Conservation (phyloP, 768 basidiomycete species). For the Pleurotus cornucopiae region DNA sequence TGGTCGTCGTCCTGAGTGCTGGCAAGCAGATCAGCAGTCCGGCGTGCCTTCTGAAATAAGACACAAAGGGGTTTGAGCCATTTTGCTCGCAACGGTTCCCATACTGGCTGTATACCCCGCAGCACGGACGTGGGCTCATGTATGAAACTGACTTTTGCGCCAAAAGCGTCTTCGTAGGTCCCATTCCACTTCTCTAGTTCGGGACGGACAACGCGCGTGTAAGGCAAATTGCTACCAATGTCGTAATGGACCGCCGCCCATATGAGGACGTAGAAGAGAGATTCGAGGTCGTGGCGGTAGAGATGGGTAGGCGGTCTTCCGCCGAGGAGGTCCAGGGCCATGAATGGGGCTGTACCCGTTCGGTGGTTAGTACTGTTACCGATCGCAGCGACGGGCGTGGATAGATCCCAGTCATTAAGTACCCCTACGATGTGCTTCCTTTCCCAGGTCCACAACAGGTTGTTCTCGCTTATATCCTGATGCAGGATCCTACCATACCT, state of each 20-base stretch:
- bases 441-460: slow-evolving; percentile 18
- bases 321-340: slow-evolving; percentile 21
- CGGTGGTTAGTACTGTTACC: slow-evolving; percentile 10
- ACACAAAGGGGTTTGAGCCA: no score
- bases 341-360: slow-evolving; percentile 25
- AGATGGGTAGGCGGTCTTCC: slow-evolving; percentile 12
- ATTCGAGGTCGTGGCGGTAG: slow-evolving; percentile 24
- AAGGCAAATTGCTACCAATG: slow-evolving; percentile 6
- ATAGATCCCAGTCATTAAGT: slow-evolving; percentile 25
- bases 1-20: no score
- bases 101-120: no score
- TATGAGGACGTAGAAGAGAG: slow-evolving; percentile 20
- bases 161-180: no score
- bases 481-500: slow-evolving; percentile 20
- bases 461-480: slow-evolving; percentile 25
- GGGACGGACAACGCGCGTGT: no score
- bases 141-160: no score
- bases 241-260: slow-evolving; percentile 19
- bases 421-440: slow-evolving; percentile 14
- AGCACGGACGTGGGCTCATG: no score
- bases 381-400: slow-evolving; percentile 8
- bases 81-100: no score
- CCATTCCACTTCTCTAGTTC: no score
- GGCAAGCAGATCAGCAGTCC: no score
- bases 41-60: no score